Percentiles rank a stretch among this genome's conserved stretches.
Evolutionary conservation across 148 eudicot species (phyloP).

Genomic region (Rhododendron mucronatum): DNA sequence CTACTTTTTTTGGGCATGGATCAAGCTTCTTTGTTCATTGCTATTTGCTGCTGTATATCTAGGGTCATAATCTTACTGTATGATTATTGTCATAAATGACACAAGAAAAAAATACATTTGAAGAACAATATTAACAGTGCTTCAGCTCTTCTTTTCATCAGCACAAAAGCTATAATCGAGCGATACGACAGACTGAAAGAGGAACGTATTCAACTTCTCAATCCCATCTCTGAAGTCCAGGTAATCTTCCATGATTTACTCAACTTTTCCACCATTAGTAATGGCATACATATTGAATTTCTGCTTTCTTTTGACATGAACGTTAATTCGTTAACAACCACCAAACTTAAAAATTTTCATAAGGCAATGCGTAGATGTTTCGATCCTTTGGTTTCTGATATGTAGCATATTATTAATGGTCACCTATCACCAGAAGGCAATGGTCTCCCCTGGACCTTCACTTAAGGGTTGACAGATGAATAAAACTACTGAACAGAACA

Average conservation of each 20-base stretch:
- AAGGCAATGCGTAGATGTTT: not conserved
- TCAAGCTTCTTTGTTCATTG: not conserved
- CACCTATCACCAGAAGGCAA: not conserved
- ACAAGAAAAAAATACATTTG: not conserved
- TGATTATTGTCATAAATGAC: not conserved
- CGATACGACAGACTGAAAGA: conserved; percentile 53
- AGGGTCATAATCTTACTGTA: not conserved
- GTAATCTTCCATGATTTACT: conserved; percentile 15
- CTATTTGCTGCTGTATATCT: not conserved
- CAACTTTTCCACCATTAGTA: not conserved
- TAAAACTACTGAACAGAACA: not conserved
- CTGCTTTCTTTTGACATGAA: not conserved
- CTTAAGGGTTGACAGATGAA: not conserved
- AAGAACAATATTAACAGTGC: not conserved
- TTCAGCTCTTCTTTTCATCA: conserved; percentile 20
- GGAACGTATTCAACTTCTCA: conserved; percentile 35
- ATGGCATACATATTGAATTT: not conserved
- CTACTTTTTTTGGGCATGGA: not conserved
- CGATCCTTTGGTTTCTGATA: not conserved
- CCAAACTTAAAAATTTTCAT: not conserved
- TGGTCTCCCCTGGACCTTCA: not conserved
- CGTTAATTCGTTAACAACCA: not conserved
- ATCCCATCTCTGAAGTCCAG: conserved; percentile 43
- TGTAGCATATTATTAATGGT: not conserved
- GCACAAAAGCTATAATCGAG: conserved; percentile 54